Evolutionary conservation across 192 early-diverging fungal genomes (phyloP).

Genomic region (Fimicolochytrium jonesii): DNA sequence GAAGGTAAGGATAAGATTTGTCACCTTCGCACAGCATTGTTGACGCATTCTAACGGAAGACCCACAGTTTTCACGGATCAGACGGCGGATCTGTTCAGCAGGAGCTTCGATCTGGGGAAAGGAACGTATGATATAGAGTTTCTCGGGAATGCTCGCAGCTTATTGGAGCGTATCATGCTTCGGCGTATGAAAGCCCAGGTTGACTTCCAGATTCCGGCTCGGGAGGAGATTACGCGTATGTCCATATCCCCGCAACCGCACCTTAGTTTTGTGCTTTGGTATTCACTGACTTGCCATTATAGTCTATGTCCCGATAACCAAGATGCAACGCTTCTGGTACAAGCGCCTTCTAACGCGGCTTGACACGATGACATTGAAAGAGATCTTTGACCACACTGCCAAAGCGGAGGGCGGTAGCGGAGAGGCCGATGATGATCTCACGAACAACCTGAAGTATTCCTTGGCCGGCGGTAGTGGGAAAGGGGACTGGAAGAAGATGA

Average conservation of each 20-base stretch:
- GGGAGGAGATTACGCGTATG: conserved; percentile 36
- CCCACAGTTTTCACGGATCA: conserved; percentile 45
- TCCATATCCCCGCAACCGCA: neutral
- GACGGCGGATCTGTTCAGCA: conserved; percentile 24
- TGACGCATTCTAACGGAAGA: neutral
- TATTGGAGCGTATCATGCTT: conserved; percentile 41
- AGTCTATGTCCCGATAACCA: conserved; percentile 34
- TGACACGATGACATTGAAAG: conserved; percentile 28
- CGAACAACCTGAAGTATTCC: too few relatives aligned
- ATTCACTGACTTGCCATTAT: neutral
- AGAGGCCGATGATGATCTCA: conserved; percentile 21
- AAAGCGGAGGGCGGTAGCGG: neutral
- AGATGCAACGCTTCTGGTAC: conserved; percentile 42
- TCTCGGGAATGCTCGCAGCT: conserved; percentile 25
- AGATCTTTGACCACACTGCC: conserved; percentile 26
- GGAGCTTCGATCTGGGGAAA: conserved; percentile 30
- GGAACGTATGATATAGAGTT: conserved; percentile 26
- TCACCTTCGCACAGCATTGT: too few relatives aligned
- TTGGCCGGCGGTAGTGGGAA: neutral
- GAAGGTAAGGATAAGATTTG: neutral
- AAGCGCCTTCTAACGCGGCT: conserved; percentile 36
- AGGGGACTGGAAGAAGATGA: conserved; percentile 34
- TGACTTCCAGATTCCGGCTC: conserved; percentile 41
- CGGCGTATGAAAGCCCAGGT: conserved; percentile 35
- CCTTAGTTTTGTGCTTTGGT: neutral